Evolutionary conservation across 2,329 filamentous ascomycete species (phyloP), one percentile per base, ranked within the genome.

Genomic region (Podosphaera xanthii): DNA sequence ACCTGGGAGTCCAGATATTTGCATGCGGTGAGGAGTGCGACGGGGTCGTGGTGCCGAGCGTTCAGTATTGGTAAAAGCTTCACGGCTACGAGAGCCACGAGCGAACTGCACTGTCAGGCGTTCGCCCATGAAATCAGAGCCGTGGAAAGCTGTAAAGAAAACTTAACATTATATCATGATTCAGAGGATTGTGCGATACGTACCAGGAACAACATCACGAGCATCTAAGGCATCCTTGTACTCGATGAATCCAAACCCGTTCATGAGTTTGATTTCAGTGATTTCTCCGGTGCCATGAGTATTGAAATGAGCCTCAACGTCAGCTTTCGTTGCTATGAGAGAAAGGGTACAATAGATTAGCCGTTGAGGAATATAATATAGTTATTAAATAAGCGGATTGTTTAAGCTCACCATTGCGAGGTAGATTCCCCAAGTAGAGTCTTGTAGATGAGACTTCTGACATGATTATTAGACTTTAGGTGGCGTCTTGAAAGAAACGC

Each of bases 211-310:
- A 64, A 98, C 90, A 75, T 98, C 92, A 70, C 91, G 86, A 66
- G 92, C 92, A 75, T 98, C 92, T 86, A 96, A 87, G 61, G 89
- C 83, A 75, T 97, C 92, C 74, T 96, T 94, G 74, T 97, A 98
- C 74, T 98, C 92, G 71, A 98, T 95, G 77, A 98, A 98, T 71
- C 92, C 92, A 71, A 98, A 98, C 69, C 92, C 92, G 71, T 95
- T 97, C 92, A 98, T 98, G 64, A 98, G 82, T 78, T 98, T 98
- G 76, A 98, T 91, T 76, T 98, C 92, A 66, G 86, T 92, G 71
- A 98, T 97, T 72, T 95, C 89, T 72, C 92, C 92, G 67, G 89
- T 91, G 71, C 91, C 92, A 82, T 96, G 89, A 69, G 83, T 88
- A 72, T 84, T 84, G 75, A 98, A 98, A 74, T 97, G 91, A 68